phyloP scores from a whole-genome alignment of 345 rosid genomes.

The Citrus inodora region DNA sequence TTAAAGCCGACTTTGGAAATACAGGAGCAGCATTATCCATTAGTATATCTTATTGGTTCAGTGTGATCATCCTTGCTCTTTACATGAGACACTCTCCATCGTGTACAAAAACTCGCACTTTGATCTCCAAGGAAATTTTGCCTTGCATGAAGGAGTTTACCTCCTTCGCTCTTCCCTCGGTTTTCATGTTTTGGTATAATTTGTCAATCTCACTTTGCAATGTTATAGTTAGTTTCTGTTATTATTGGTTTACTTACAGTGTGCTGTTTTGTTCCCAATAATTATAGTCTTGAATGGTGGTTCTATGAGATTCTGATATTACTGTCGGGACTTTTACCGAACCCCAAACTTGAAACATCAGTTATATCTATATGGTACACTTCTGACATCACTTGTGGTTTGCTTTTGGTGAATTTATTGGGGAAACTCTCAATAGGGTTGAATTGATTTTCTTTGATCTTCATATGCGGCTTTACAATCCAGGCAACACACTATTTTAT shows the following conservation, averaged over 20 bases:
- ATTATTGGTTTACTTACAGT: not conserved
- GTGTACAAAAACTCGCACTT: not conserved
- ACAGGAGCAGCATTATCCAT: constrained; percentile 46
- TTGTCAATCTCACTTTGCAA: not conserved
- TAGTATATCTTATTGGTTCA: constrained; percentile 33
- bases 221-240: not conserved
- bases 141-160: constrained; percentile 28
- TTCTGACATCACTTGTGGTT: too few species aligned
- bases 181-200: constrained; percentile 54
- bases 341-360: constrained; percentile 53
- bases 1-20: constrained; percentile 23
- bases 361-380: constrained; percentile 54
- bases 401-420: not conserved
- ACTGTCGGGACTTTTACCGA: constrained; percentile 46
- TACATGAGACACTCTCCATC: constrained; percentile 31
- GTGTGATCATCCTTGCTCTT: constrained; percentile 31
- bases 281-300: constrained; percentile 57
- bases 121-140: not conserved
- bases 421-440: not conserved
- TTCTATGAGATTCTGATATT: constrained; percentile 43
- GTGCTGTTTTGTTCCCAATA: not conserved
- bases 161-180: constrained; percentile 39
- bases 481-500: constrained; percentile 34
- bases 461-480: constrained; percentile 37
- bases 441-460: not conserved